Evolutionary conservation across 176 grass and related monocot species (phyloP).

Genomic region (Stipa capillata): DNA sequence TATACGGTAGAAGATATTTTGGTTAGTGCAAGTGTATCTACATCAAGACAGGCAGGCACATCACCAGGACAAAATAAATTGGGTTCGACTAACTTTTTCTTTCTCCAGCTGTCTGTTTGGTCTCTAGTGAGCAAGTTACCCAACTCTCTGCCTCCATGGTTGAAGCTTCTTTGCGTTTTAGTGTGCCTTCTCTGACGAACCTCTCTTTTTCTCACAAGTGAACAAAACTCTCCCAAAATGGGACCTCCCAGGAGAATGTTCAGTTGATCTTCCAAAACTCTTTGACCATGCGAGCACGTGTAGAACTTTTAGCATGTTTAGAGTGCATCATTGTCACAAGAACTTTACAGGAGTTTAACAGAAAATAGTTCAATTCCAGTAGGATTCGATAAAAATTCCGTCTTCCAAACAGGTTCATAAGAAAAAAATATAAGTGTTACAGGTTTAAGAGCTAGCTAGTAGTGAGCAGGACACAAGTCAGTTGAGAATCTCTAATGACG

Average conservation of each 20-base stretch:
- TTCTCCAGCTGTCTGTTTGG: slow-evolving; percentile 26
- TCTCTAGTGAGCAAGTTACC: slow-evolving; percentile 1
- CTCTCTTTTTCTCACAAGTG: neutral
- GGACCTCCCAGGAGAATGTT: slow-evolving; percentile 7
- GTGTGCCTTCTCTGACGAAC: slow-evolving; percentile 17
- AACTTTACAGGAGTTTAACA: too few relatives aligned
- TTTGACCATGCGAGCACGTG: neutral
- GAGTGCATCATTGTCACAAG: too few relatives aligned
- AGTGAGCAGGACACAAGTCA: neutral
- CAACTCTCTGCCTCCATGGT: neutral
- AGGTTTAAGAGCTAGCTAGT: neutral
- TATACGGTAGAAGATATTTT: neutral
- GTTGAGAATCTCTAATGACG: neutral
- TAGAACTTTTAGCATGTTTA: neutral
- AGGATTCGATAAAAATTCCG: too few relatives aligned
- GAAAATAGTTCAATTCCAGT: too few relatives aligned
- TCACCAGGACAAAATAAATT: neutral
- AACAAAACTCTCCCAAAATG: slow-evolving; percentile 18
- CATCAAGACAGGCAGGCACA: neutral
- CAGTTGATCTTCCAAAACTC: neutral
- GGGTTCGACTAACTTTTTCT: neutral
- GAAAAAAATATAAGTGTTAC: neutral
- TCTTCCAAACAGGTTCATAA: too few relatives aligned
- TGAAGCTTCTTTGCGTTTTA: neutral
- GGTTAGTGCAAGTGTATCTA: neutral